Conservation (phyloP, 805 yeast species). For the Yamadazyma laniorum region DNA sequence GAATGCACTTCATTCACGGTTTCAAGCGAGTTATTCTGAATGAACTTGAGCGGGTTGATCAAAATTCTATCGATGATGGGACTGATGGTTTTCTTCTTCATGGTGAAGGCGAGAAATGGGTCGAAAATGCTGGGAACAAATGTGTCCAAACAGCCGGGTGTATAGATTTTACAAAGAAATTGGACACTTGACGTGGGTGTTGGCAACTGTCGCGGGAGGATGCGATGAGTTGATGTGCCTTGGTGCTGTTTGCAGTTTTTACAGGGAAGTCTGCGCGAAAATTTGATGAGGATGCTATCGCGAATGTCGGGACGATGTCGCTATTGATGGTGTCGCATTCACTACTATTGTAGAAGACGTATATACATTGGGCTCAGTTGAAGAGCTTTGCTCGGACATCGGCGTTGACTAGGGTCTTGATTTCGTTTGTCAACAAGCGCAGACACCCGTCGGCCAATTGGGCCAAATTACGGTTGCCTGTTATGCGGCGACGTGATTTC, state of each 20-base stretch:
- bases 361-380: background rate
- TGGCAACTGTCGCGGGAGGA: background rate
- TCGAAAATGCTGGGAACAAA: no score
- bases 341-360: background rate
- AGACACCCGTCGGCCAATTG: constrained; percentile 3
- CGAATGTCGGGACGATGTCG: background rate
- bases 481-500: constrained; percentile 1
- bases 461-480: constrained; percentile 4
- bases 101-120: background rate
- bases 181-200: background rate
- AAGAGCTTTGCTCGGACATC: constrained; percentile 8
- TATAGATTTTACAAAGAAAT: no score
- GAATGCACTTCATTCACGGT: constrained; percentile 10
- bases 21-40: constrained; percentile 16
- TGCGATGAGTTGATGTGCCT: background rate
- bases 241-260: background rate
- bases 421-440: constrained; percentile 3
- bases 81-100: constrained; percentile 11
- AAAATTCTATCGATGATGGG: constrained; percentile 17
- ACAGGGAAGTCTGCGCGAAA: background rate
- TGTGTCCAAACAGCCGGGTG: no score
- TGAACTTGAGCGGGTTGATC: constrained; percentile 16
- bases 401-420: constrained; percentile 6
- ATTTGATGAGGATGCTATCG: background rate
- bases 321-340: background rate